Conservation (phyloP, 176 grass and related monocot species). For the Melocanna baccifera region DNA sequence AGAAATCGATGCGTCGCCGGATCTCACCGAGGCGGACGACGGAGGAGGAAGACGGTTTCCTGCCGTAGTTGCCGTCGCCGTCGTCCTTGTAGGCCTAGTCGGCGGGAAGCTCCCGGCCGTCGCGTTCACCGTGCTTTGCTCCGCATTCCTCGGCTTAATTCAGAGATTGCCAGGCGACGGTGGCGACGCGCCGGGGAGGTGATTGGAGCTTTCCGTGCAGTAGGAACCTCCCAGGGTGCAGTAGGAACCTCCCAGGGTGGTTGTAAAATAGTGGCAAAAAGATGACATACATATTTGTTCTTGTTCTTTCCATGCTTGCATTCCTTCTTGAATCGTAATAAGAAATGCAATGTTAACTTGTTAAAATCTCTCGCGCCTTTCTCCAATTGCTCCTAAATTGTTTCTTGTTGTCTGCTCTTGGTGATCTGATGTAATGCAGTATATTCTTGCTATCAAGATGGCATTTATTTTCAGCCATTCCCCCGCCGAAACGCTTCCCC, state of each 20-base stretch:
- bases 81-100: conserved; percentile 59
- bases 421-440: neutral
- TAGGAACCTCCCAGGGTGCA: neutral
- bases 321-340: neutral
- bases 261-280: conserved; percentile 37
- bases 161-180: neutral
- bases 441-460: neutral
- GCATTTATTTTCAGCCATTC: neutral
- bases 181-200: neutral
- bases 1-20: neutral
- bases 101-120: conserved; percentile 62
- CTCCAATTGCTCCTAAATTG: neutral
- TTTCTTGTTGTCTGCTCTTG: neutral
- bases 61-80: conserved; percentile 17
- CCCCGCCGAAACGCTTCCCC: no score
- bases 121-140: conserved; percentile 48
- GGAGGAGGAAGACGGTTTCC: neutral
- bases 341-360: conserved; percentile 5
- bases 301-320: neutral
- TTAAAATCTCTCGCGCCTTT: neutral
- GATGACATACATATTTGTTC: neutral
- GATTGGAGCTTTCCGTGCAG: neutral
- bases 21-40: neutral
- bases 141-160: conserved; percentile 23
- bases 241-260: neutral